Conservation (phyloP, 2,329 filamentous ascomycete genomes). For the Ceratocystis harringtonii region DNA sequence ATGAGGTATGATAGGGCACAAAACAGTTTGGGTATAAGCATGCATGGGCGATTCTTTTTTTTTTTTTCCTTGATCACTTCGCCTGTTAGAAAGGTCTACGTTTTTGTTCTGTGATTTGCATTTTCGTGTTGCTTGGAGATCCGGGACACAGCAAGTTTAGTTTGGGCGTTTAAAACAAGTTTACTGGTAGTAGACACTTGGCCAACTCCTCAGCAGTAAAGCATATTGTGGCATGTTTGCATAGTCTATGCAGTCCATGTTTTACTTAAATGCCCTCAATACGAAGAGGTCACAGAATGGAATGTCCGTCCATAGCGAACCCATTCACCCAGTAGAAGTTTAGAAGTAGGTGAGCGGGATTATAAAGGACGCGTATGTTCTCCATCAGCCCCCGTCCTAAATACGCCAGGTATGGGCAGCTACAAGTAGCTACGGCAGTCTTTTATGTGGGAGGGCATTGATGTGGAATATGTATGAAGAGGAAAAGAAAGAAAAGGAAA, state of each 20-base stretch:
- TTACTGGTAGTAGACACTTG: constrained; percentile 9
- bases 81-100: constrained; percentile 11
- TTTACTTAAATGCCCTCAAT: neutral
- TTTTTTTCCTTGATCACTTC: constrained; percentile 7
- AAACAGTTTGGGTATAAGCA: constrained; percentile 11
- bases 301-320: constrained; percentile 50
- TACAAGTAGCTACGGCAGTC: constrained; percentile 19
- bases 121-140: constrained; percentile 16
- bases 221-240: neutral
- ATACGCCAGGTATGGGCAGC: constrained; percentile 19
- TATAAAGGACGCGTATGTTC: constrained; percentile 43
- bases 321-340: constrained; percentile 30
- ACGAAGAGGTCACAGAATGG: neutral
- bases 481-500: constrained; percentile 26
- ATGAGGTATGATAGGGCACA: constrained; percentile 9
- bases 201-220: neutral
- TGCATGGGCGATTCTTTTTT: constrained; percentile 14
- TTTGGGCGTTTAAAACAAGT: constrained; percentile 17
- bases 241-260: neutral
- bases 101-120: constrained; percentile 16
- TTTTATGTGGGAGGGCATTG: constrained; percentile 20
- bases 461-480: constrained; percentile 38
- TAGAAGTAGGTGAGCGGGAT: constrained; percentile 34
- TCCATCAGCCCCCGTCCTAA: constrained; percentile 33
- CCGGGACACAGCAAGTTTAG: constrained; percentile 12